These are phyloP conservation scores for Marchantia paleacea DNA, from an alignment of 225 moss, liverwort and hornwort species.

Conservation along the genomic window DNA sequence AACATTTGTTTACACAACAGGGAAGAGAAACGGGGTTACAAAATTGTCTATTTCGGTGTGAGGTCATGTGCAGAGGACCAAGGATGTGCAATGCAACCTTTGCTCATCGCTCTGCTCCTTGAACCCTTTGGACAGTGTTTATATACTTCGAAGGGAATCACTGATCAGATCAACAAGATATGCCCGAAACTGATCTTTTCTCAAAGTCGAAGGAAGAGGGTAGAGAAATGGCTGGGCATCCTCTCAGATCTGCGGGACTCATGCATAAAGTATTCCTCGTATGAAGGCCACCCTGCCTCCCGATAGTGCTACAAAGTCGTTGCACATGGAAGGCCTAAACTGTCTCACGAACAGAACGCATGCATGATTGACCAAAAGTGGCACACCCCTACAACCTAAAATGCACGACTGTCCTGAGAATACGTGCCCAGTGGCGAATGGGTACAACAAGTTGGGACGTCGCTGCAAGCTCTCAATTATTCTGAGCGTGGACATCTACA, in stretches of 20 bases:
- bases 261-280: not conserved
- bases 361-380: conserved; percentile 15
- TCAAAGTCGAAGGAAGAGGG: not conserved
- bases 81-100: not conserved
- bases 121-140: not conserved
- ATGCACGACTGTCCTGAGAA: conserved; percentile 14
- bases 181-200: not conserved
- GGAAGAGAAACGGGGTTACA: not conserved
- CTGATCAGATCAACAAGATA: not conserved
- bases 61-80: not conserved
- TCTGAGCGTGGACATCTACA: conserved; percentile 38
- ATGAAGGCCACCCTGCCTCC: not conserved
- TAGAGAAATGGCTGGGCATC: no score
- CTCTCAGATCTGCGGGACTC: not conserved
- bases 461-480: conserved; percentile 32
- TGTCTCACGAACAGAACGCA: not conserved
- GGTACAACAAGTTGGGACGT: conserved; percentile 16
- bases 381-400: conserved; percentile 14
- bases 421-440: conserved; percentile 6
- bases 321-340: not conserved
- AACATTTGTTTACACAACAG: not conserved
- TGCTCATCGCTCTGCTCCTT: not conserved
- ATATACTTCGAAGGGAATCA: not conserved
- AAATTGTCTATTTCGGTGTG: not conserved
- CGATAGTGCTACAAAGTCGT: not conserved